Conservation (phyloP, 2,329 filamentous ascomycete genomes). For the Microdochium paspali region DNA sequence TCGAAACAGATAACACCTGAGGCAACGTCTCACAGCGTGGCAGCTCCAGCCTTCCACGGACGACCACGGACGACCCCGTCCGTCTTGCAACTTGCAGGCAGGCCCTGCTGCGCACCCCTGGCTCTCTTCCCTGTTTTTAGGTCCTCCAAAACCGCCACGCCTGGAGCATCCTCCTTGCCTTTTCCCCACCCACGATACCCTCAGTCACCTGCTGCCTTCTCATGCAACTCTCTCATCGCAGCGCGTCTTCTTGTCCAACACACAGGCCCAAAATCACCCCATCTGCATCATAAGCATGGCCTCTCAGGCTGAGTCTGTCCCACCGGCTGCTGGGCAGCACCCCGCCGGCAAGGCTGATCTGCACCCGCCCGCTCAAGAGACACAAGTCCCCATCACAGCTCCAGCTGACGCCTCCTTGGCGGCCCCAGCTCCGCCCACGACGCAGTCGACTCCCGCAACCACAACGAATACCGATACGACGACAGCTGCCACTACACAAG, state of each 20-base stretch:
- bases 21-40: no score
- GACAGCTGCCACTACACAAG: neutral
- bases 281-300: neutral
- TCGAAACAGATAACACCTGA: no score
- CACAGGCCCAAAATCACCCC: no score
- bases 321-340: neutral
- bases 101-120: neutral
- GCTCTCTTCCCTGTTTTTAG: neutral
- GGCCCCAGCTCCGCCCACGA: no score
- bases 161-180: neutral
- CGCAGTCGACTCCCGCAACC: neutral
- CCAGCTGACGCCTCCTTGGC: no score
- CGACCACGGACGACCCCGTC: no score
- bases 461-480: neutral
- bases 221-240: no score
- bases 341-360: neutral
- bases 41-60: no score
- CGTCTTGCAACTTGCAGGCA: neutral
- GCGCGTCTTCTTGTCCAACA: no score
- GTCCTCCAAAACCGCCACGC: neutral
- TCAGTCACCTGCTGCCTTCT: neutral
- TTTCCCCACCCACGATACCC: neutral
- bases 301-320: neutral
- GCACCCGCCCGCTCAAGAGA: neutral
- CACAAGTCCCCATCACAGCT: neutral